phyloP scores from a whole-genome alignment of 352 stramenopile species.

The Phytophthora hybrid region DNA sequence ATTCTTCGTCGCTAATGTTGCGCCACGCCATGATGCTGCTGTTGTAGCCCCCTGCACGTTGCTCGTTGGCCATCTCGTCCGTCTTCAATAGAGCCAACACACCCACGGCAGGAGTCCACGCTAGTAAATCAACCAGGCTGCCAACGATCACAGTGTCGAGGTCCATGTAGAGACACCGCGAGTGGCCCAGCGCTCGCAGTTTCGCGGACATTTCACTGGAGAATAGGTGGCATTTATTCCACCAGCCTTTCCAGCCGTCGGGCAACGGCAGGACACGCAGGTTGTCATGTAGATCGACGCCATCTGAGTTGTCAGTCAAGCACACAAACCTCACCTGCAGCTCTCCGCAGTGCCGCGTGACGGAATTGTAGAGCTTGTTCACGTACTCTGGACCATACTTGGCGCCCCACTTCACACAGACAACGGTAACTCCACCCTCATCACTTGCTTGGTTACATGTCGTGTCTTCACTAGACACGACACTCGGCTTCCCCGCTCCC shows the following conservation, averaged over 20 bases:
- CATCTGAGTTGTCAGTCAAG: constrained; percentile 67
- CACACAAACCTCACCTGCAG: constrained; percentile 61
- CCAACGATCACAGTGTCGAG: constrained; percentile 80
- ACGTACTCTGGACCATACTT: constrained; percentile 89
- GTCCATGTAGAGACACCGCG: constrained; percentile 64
- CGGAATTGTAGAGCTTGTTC: constrained; percentile 66
- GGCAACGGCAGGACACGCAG: constrained; percentile 43
- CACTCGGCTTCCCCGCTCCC: neutral
- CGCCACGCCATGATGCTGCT: constrained; percentile 79
- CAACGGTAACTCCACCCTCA: constrained; percentile 43
- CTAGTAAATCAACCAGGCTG: constrained; percentile 44
- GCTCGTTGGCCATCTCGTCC: constrained; percentile 77
- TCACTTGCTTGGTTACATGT: constrained; percentile 8
- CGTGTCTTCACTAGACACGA: neutral
- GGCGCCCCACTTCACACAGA: constrained; percentile 89
- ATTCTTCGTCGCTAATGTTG: constrained; percentile 15
- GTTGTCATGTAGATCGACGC: constrained; percentile 42
- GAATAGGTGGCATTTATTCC: constrained; percentile 86
- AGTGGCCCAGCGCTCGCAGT: constrained; percentile 39
- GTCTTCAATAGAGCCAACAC: constrained; percentile 57
- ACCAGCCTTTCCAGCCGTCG: constrained; percentile 69
- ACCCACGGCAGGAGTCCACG: constrained; percentile 20
- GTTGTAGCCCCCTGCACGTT: constrained; percentile 68
- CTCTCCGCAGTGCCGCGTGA: constrained; percentile 43
- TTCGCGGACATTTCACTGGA: constrained; percentile 31